Percentiles rank a stretch among this genome's conserved stretches.
phyloP scores from a whole-genome alignment of 129 eudicot species.

The Centaurea solstitialis region DNA sequence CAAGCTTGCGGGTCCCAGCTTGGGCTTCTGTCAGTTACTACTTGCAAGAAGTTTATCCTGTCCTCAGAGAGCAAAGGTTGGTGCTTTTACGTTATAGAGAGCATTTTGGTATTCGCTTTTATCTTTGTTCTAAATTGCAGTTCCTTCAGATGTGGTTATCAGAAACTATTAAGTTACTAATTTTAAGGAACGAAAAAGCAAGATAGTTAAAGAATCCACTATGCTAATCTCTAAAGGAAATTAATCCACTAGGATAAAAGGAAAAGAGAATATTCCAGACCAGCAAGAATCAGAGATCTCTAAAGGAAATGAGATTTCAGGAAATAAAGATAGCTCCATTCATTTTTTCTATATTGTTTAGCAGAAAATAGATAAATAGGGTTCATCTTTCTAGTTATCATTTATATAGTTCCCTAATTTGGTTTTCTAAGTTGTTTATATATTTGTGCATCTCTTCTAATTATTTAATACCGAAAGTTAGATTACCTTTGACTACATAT shows the following conservation, averaged over 20 bases:
- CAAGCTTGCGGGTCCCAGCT: slow-evolving; percentile 63
- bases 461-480: background rate
- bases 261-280: background rate
- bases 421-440: background rate
- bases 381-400: background rate
- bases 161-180: background rate
- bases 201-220: background rate
- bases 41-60: slow-evolving; percentile 69
- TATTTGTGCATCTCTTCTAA: background rate
- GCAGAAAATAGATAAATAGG: background rate
- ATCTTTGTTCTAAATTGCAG: background rate
- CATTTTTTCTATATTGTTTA: background rate
- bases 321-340: background rate
- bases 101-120: background rate
- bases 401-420: background rate
- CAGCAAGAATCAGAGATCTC: background rate
- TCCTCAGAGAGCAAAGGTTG: slow-evolving; percentile 60
- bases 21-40: slow-evolving; percentile 82
- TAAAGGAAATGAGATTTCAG: background rate
- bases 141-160: background rate
- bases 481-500: background rate
- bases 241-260: background rate
- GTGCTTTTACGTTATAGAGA: slow-evolving; percentile 16
- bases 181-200: background rate
- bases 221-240: background rate